Percentiles rank a stretch among this genome's conserved stretches.
phyloP scores from a whole-genome alignment of 2,329 filamentous ascomycete species.

The Alternaria conjuncta region DNA sequence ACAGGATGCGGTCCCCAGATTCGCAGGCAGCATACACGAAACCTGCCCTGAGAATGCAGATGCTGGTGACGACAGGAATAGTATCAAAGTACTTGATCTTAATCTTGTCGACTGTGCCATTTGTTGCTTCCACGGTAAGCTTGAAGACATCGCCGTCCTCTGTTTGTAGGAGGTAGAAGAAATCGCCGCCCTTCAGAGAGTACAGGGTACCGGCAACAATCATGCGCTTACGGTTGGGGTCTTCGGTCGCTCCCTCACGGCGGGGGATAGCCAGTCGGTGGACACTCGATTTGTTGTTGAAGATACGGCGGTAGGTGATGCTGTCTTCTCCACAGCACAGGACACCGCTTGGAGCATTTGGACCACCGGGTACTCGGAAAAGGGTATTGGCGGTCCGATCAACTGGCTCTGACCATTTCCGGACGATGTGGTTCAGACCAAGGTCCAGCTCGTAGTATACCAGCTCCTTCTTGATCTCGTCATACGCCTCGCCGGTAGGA shows the following conservation, averaged over 20 bases:
- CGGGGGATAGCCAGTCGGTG: constrained; percentile 90
- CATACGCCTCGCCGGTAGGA: constrained; percentile 79
- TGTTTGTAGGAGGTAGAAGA: constrained; percentile 95
- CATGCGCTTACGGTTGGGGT: constrained; percentile 85
- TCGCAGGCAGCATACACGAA: constrained; percentile 94
- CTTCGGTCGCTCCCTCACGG: constrained; percentile 84
- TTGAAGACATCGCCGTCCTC: constrained; percentile 99
- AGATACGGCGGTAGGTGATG: constrained; percentile 96
- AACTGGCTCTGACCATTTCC: constrained; percentile 94
- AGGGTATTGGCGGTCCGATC: constrained; percentile 87
- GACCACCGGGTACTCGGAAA: constrained; percentile 94
- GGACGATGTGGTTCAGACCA: constrained; percentile 94
- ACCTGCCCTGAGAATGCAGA: constrained; percentile 94
- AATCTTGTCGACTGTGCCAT: constrained; percentile 68
- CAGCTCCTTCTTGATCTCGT: constrained; percentile 84
- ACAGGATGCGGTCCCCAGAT: constrained; percentile 91
- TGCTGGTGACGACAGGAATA: constrained; percentile 82
- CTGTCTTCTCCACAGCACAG: constrained; percentile 93
- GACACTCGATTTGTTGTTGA: constrained; percentile 71
- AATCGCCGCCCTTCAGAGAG: constrained; percentile 85
- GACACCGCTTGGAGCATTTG: constrained; percentile 92
- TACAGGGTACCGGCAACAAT: constrained; percentile 97
- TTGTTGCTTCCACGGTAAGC: constrained; percentile 88
- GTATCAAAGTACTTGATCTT: constrained; percentile 99
- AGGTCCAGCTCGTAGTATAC: constrained; percentile 98